A percentile compares a stretch with the other conserved stretches of the same genome.
phyloP scores from a whole-genome alignment of 305 asterid genomes.

The Fraxinus sp. region DNA sequence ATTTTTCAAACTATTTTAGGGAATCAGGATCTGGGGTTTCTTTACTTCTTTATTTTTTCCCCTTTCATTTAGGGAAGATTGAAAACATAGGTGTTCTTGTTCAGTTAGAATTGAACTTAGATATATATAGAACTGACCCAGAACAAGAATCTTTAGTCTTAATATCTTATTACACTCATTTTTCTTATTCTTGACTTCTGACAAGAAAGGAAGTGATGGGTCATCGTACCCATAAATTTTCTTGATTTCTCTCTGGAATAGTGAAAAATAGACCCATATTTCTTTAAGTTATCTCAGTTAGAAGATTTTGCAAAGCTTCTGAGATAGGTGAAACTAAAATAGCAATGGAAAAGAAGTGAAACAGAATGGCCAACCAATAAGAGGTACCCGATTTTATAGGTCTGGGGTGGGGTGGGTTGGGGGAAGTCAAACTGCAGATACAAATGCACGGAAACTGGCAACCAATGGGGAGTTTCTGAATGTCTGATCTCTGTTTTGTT shows the following conservation, averaged over 20 bases:
- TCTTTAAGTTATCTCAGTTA: constrained; percentile 25
- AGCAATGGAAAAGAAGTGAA: constrained; percentile 50
- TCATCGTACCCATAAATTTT: constrained; percentile 1
- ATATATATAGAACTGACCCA: constrained; percentile 28
- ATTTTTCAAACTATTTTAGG: neutral
- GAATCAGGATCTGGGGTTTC: constrained; percentile 10
- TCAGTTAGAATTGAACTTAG: constrained; percentile 27
- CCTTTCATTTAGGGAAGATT: neutral
- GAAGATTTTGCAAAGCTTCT: constrained; percentile 42
- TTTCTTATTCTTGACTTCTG: constrained; percentile 47
- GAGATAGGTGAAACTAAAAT: constrained; percentile 38
- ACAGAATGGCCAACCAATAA: constrained; percentile 37
- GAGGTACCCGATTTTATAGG: constrained; percentile 18
- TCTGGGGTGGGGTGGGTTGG: too few species aligned
- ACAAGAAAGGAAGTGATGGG: constrained; percentile 33
- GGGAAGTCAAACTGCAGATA: constrained; percentile 10
- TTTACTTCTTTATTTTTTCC: neutral
- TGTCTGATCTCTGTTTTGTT: constrained; percentile 23
- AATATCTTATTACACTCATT: constrained; percentile 46
- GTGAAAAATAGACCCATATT: constrained; percentile 10
- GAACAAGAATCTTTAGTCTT: constrained; percentile 55
- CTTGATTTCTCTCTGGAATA: neutral
- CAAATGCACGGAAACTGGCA: constrained; percentile 30
- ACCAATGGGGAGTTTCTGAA: constrained; percentile 52
- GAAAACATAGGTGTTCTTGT: constrained; percentile 22